Evolutionary conservation across 2,329 filamentous ascomycete genomes (phyloP).

Genomic region (Setomelanomma holmii): DNA sequence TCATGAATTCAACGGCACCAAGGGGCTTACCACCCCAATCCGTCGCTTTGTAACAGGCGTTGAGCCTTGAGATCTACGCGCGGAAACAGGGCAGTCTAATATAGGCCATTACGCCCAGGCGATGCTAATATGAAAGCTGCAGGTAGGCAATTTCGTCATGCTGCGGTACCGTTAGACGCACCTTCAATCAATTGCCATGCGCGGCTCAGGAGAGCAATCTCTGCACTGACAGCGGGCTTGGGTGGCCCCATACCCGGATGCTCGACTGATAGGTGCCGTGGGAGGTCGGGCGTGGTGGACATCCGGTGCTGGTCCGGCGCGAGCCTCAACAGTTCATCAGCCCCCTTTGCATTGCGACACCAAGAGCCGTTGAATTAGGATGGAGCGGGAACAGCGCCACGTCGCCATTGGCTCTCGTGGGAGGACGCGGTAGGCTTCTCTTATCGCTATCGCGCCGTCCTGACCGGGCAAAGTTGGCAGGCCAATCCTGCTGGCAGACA

Average conservation of each 20-base stretch:
- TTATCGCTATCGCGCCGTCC: conserved; percentile 36
- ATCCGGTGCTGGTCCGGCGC: conserved; percentile 20
- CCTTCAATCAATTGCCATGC: conserved; percentile 24
- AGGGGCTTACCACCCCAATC: conserved; percentile 9
- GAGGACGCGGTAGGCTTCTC: conserved; percentile 13
- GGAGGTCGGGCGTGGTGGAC: conserved; percentile 13
- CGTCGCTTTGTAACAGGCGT: conserved; percentile 20
- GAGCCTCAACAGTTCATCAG: conserved; percentile 36
- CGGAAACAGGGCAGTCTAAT: conserved; percentile 33
- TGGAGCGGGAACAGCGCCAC: conserved; percentile 31
- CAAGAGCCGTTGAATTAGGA: conserved; percentile 34
- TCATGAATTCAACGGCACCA: conserved; percentile 9
- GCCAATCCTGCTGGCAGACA: conserved; percentile 15
- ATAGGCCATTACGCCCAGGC: conserved; percentile 19
- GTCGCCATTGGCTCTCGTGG: conserved; percentile 28
- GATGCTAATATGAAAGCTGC: conserved; percentile 6
- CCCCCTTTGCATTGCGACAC: conserved; percentile 34
- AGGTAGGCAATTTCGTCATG: conserved; percentile 25
- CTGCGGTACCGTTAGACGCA: conserved; percentile 17
- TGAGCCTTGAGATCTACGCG: conserved; percentile 16
- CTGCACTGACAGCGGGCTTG: conserved; percentile 14
- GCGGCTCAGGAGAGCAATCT: conserved; percentile 25
- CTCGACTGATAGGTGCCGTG: conserved; percentile 12
- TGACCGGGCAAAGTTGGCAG: conserved; percentile 23
- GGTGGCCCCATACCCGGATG: not conserved